These are phyloP conservation scores for Diplodia mutila DNA, from an alignment of 2,329 filamentous ascomycete genomes.

Conservation along the genomic window DNA sequence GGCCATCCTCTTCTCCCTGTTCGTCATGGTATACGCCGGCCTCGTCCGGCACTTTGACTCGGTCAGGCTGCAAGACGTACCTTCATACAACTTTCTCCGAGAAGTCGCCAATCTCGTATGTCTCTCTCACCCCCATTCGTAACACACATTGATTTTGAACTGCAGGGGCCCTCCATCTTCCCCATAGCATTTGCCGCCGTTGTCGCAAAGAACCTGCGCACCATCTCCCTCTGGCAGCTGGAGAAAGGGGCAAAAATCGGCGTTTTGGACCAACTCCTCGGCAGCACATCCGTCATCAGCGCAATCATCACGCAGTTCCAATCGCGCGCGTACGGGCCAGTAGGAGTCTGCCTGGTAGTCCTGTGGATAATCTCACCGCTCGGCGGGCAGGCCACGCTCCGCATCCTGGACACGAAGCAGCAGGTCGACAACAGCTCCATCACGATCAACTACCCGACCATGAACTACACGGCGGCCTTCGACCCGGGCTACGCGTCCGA, in stretches of 20 bases:
- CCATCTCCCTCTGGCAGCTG: constrained; percentile 28
- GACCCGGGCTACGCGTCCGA: not conserved
- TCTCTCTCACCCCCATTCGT: not conserved
- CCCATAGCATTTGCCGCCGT: constrained; percentile 30
- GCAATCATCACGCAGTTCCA: constrained; percentile 28
- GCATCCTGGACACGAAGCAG: constrained; percentile 23
- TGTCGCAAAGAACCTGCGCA: constrained; percentile 28
- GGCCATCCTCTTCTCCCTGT: not conserved
- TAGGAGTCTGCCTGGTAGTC: constrained; percentile 22
- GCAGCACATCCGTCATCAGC: constrained; percentile 27
- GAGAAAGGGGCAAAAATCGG: constrained; percentile 28
- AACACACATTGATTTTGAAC: not conserved
- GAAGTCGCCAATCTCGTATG: not conserved
- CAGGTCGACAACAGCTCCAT: not conserved
- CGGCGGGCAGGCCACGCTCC: constrained; percentile 28
- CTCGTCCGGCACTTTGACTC: not conserved
- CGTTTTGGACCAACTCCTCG: constrained; percentile 29
- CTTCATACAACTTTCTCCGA: not conserved
- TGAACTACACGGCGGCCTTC: not conserved
- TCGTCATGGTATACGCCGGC: not conserved
- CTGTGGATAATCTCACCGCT: constrained; percentile 28
- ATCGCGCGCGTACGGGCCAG: constrained; percentile 25
- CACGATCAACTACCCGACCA: not conserved
- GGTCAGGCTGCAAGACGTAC: not conserved
- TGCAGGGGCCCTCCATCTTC: constrained; percentile 26